Base-by-base conservation (phyloP, 108 stramenopile species). In the Cyclotella distinguenda region DNA sequence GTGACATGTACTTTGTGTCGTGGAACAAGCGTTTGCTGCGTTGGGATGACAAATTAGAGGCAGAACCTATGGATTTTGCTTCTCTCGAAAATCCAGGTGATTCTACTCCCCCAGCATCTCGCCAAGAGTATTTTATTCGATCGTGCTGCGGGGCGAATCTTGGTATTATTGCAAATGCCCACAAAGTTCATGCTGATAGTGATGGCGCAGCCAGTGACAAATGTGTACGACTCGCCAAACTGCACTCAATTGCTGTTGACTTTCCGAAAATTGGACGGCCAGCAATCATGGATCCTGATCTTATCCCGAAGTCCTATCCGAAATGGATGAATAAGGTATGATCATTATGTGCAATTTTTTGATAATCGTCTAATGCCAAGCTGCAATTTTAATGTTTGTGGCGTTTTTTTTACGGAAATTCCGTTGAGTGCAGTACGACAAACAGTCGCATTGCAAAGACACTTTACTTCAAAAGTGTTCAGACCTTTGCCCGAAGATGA, bases 271-370 rank as follows among this genome's bases (percentile, higher is more conserved):
- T 42, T 42, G 40, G 40, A 42, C 40, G 40, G 40, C 40, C 40
- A 2, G 40, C 40, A 42, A 42, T 16, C 4, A 42, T 42, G 13
- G 5, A 16, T 16, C 13, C 13, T 16, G 40, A 42, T 42, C 16
- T 42, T 13, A 42, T 42, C 2, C 40, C 40, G 13, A 42, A 5
- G 16, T 4, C 2, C 13, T 42, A 42, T 42, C 40, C 40, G 40
- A 42, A 42, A 16, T 42, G 40, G 40, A 42, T 42, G 40, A 42
- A 42, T 16, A 42, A 42, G 40, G 40, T 42, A n/a, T n/a, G n/a
- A n/a, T n/a, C n/a, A n/a, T n/a, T n/a, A n/a, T n/a, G n/a, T n/a
- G n/a, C n/a, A n/a, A n/a, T n/a, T n/a, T n/a, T n/a, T n/a, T n/a
- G n/a, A n/a, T n/a, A n/a, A n/a, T n/a, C n/a, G n/a, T n/a, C n/a